These are phyloP conservation scores for Coniochaeta sp. DNA, from an alignment of 2,329 filamentous ascomycete genomes.

Conservation along the genomic window DNA sequence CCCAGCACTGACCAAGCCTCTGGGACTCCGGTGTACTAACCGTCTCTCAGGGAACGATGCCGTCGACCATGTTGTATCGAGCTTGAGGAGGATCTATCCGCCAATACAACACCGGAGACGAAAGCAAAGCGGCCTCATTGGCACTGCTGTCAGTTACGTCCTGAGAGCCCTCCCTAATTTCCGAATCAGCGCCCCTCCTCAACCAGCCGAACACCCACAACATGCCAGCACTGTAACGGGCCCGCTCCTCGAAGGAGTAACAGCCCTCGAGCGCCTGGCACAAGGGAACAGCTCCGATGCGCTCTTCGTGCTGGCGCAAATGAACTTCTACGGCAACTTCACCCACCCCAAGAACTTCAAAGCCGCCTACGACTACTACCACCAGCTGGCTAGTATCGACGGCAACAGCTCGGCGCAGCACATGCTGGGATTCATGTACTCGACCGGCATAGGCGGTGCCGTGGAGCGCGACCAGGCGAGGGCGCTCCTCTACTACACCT, in stretches of 20 bases:
- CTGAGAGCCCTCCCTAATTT: conserved; percentile 42
- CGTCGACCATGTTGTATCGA: conserved; percentile 42
- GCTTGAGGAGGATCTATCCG: conserved; percentile 42
- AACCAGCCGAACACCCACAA: conserved; percentile 25
- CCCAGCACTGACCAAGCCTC: conserved; percentile 4
- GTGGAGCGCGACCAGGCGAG: conserved; percentile 84
- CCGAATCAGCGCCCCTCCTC: conserved; percentile 37
- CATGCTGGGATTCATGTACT: conserved; percentile 94
- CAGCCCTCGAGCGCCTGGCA: conserved; percentile 44
- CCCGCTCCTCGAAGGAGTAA: conserved; percentile 42
- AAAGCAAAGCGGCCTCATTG: conserved; percentile 36
- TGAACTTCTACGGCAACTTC: conserved; percentile 96
- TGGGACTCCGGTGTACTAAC: neutral
- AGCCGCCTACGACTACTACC: conserved; percentile 74
- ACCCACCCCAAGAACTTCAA: conserved; percentile 77
- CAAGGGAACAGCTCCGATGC: conserved; percentile 67
- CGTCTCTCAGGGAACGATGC: conserved; percentile 38
- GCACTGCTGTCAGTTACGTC: conserved; percentile 33
- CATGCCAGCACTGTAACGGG: conserved; percentile 27
- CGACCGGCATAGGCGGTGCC: conserved; percentile 77
- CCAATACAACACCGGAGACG: conserved; percentile 34
- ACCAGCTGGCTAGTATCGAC: conserved; percentile 63
- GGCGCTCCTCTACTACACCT: conserved; percentile 88
- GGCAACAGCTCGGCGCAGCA: conserved; percentile 92
- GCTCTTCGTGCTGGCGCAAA: conserved; percentile 80